Conservation (phyloP, 306 rosid genomes). For the Cercis canadensis region DNA sequence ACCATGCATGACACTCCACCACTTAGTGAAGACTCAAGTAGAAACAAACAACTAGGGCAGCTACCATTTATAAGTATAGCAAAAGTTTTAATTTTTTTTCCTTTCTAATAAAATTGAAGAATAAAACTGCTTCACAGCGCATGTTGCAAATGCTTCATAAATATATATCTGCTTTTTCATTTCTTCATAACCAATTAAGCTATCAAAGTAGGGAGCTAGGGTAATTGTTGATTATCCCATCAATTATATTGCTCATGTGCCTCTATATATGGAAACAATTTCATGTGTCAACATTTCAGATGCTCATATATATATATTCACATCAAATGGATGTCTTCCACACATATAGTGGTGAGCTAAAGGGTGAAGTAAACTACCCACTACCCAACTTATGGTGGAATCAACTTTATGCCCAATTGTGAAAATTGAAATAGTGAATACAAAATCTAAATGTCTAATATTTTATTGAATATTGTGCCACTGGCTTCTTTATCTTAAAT, state of each 20-base stretch:
- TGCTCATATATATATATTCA: constrained; percentile 8
- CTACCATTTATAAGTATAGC: neutral
- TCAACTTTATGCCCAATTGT: neutral
- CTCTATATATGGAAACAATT: neutral
- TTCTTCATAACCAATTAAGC: too few species aligned
- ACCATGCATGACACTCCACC: too few species aligned
- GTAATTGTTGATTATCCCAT: too few species aligned
- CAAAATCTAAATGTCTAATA: neutral
- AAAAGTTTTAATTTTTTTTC: neutral
- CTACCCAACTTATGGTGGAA: constrained; percentile 12
- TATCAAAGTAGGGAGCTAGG: too few species aligned
- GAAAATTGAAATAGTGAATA: neutral
- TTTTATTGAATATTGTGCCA: constrained; percentile 16
- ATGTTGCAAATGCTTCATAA: too few species aligned
- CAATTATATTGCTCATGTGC: too few species aligned
- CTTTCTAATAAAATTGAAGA: too few species aligned
- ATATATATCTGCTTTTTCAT: too few species aligned
- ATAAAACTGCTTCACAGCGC: too few species aligned
- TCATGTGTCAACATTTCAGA: neutral
- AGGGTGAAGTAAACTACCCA: constrained; percentile 17
- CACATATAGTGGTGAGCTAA: neutral
- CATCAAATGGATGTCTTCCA: neutral
- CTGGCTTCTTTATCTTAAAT: neutral
- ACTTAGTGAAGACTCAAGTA: neutral
- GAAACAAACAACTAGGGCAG: constrained; percentile 8